These are phyloP conservation scores for Brasenia schreberi DNA, from an alignment of 164 flowering plant species.

Conservation along the genomic window DNA sequence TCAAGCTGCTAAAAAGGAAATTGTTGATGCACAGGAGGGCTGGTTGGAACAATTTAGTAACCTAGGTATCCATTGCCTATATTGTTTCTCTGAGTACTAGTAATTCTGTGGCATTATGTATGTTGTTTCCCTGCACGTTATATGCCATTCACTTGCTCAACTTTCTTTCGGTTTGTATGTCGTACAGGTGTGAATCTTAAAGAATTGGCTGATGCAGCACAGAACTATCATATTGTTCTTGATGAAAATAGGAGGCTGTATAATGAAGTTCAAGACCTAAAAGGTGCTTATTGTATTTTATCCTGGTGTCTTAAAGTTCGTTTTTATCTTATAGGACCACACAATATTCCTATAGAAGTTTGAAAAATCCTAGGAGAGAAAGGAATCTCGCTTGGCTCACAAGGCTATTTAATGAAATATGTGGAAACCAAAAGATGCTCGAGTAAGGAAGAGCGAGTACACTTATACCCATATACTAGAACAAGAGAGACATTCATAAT, in stretches of 20 bases:
- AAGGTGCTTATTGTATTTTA: slow-evolving; percentile 32
- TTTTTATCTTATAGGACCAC: too few species aligned
- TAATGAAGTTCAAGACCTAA: slow-evolving; percentile 94
- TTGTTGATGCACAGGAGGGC: slow-evolving; percentile 27
- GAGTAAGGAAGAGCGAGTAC: too few species aligned
- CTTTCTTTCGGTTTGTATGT: background rate
- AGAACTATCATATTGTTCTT: slow-evolving; percentile 71
- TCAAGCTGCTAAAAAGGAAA: slow-evolving; percentile 51
- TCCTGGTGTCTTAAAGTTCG: background rate
- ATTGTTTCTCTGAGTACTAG: slow-evolving; percentile 1
- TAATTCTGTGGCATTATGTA: background rate
- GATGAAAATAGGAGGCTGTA: slow-evolving; percentile 79
- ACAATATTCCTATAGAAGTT: too few species aligned
- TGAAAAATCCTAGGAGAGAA: too few species aligned
- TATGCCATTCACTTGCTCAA: too few species aligned
- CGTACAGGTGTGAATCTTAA: slow-evolving; percentile 54
- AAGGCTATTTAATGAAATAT: too few species aligned
- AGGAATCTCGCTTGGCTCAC: too few species aligned
- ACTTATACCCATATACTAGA: too few species aligned
- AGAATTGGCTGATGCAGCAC: slow-evolving; percentile 62
- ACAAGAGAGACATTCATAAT: too few species aligned
- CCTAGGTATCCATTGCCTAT: slow-evolving; percentile 37
- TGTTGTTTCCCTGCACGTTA: too few species aligned
- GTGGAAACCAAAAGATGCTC: too few species aligned
- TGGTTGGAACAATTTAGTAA: slow-evolving; percentile 45